Base-by-base conservation (phyloP, 2,329 filamentous ascomycete genomes). In the Ascochyta pisi region DNA sequence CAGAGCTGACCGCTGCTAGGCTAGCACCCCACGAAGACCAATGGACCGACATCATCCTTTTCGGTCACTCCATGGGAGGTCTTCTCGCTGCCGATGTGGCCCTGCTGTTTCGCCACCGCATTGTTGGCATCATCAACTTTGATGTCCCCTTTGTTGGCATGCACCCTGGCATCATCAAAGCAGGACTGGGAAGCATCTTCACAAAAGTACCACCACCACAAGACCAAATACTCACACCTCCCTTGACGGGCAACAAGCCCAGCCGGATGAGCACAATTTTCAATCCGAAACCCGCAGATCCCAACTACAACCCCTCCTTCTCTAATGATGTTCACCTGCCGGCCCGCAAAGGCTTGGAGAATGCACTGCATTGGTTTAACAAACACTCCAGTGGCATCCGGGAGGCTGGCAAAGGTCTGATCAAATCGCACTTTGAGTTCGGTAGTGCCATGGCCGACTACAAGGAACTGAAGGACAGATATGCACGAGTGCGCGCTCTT, bases 31-130 rank as follows among this genome's bases (percentile, higher is more conserved):
- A 96, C 66, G 89, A 94, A 73, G 85, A 85, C 26, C 78, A 82
- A 4, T 84, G 81, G 19, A 92, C 91, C 1, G 93, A 97, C 78
- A 82, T 96, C 2, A 82, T 97, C 19, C 81, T 97, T 3, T 80
- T 96, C 3, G 92, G 93, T 0, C 93, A 96, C 74, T 96, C 91
- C 38, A 94, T 97, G 86, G 93, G 93, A 15, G 93, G 93, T 1
- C 81, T 97, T 23, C 76, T 97, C 24, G 86, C 89, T 24, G 91
- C 90, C 1, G 93, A 97, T 66, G 84, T 96, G 24, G 86, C 86
- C 3, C 78, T 96, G 40, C 83, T 89, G 73, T 86, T 90, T 62
- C 87, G 86, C 60, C 91, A 96, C 77, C 84, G 86, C 9, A 89
- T 96, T 37, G 76, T 96, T 27, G 93, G 93, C 0, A 88, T 88